Base-by-base conservation (phyloP, 257 asterid genomes). In the Sherardia arvensis region DNA sequence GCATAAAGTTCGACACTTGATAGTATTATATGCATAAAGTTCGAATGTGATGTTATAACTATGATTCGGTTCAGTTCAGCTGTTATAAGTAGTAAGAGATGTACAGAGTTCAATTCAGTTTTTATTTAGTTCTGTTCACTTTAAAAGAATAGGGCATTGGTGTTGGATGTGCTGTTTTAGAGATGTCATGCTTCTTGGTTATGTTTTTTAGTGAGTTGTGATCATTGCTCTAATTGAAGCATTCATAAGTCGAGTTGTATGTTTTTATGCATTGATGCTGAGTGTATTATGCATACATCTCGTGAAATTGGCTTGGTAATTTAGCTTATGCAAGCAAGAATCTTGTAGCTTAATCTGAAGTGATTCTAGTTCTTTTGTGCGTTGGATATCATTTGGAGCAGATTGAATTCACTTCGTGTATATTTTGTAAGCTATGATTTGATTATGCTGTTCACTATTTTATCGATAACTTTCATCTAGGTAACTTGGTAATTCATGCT, bases 401-500 rank as follows among this genome's bases (percentile, higher is more conserved):
- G 22, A 4, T 56, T 56, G 38, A 27, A 15, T 56, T 15, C 20
- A 43, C 4, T 43, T 43, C n/a, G 51, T 43, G 21, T 27, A 25
- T 4, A 56, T 26, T 3, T 8, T 10, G 12, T 15, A 2, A 34
- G 40, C 40, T 34, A 55, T 4, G 3, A 18, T 30, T 38, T 21
- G 8, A 23, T 63, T 71, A 59, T 18, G 12, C 23, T n/a, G 49
- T 10, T 27, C 7, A 53, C 56, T 18, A 23, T 47, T 38, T 3
- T 36, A 15, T n/a, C 65, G 12, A 36, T 40, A 26, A 47, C 20
- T 32, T 66, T 8, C 47, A 66, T 38, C 59, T 45, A 91, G 96
- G 98, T 53, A 64, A 77, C 25, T 77, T 92, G 80, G 78, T 87
- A 57, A 74, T 92, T 62, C 98, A 92, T 65, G 98, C 96, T 45